Evolutionary conservation across 1,284 basidiomycete species (phyloP).

Genomic region (Hemileia vastatrix): DNA sequence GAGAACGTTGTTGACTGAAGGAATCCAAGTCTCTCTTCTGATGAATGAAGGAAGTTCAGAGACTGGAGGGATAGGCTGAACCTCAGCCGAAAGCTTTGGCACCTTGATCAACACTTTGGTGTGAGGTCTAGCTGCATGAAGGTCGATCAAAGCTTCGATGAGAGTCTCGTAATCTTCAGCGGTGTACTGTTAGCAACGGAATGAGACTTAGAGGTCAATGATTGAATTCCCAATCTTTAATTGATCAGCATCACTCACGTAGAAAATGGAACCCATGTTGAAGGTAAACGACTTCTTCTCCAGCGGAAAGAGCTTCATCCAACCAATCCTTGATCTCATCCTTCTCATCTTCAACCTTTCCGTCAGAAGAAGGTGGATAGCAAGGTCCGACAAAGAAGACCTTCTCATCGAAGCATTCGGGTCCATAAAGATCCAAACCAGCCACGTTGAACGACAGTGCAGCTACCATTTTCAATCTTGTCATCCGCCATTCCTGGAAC

Average conservation of each 20-base stretch:
- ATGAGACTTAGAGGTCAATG: neutral
- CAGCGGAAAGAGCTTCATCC: conserved; percentile 27
- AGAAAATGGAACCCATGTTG: conserved; percentile 41
- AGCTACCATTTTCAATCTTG: conserved; percentile 21
- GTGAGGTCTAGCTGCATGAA: no score
- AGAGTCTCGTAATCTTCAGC: no score
- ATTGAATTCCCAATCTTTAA: neutral
- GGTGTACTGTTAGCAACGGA: no score
- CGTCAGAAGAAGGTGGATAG: conserved; percentile 20
- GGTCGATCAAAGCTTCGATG: no score
- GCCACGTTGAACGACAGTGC: conserved; percentile 29
- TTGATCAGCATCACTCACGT: neutral
- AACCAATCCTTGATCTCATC: conserved; percentile 28
- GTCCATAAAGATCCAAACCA: conserved; percentile 26
- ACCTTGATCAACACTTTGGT: no score
- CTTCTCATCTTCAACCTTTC: neutral
- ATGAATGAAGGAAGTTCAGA: no score
- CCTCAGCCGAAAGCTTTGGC: no score
- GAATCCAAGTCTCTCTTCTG: no score
- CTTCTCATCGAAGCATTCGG: conserved; percentile 20
- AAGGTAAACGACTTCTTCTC: conserved; percentile 36
- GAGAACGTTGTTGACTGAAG: no score
- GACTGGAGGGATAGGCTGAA: no score
- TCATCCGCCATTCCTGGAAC: conserved; percentile 23
- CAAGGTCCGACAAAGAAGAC: conserved; percentile 29